Evolutionary conservation across 2,329 filamentous ascomycete genomes (phyloP), one percentile per base, ranked within the genome.

Genomic region (Mycogone perniciosa): DNA sequence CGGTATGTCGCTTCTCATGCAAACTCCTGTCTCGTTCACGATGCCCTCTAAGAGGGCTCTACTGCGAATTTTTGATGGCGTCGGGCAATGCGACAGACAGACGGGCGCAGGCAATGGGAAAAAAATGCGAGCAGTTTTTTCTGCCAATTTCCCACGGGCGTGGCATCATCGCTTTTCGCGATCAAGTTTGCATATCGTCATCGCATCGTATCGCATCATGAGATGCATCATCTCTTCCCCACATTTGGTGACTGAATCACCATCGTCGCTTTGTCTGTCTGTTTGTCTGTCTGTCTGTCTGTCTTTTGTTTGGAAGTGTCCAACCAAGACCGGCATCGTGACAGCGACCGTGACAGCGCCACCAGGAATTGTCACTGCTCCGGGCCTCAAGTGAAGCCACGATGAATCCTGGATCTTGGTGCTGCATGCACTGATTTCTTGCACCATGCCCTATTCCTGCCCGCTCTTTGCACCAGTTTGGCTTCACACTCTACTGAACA

Each of bases 1-100:
- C 69, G 70, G 71, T 72, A 71, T 60, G 59, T 58, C 58, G 54
- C 54, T 55, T 48, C 52, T 50, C 20, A 60, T 56, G 52, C 57
- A 55, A 48, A 38, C 40, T 13, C 37, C 40, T 46, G 39, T 41
- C 27, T 31, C 48, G 38, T 41, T 59, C 50, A 47, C 56, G 55
- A 56, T 54, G 52, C 40, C 46, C 8, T 46, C 33, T 55, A 49
- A 53, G 55, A 55, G 56, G 53, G 27, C 31, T 44, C 51, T 39
- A 45, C 7, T 38, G 39, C 42, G 46, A 26, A 40, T 31, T 55
- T 52, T 55, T 48, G 50, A 49, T 51, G 42, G 47, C 44, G 46
- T 43, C 31, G 42, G 13, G 46, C 7, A 11, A 35, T 11, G 33
- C 27, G 43, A 34, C n/a, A 20, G 37, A 34, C 4, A 26, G 20